Base-by-base conservation (phyloP, 2,329 filamentous ascomycete species). In the Fusarium brevicatenulatum region DNA sequence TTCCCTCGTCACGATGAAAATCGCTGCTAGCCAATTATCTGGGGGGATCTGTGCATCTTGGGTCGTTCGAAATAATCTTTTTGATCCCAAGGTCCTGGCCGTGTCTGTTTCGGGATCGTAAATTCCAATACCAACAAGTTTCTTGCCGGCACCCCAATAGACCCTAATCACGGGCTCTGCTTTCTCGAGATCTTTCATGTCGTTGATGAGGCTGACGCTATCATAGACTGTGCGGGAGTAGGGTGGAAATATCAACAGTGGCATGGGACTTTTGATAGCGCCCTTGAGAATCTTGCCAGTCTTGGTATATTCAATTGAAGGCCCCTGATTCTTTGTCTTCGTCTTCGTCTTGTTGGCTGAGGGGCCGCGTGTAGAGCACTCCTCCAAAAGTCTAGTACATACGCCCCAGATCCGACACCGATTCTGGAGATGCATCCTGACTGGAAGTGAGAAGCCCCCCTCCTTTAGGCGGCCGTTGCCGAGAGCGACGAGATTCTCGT, bases 51-150 rank as follows among this genome's bases (percentile, higher is more conserved):
- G 21, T 18, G 21, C 46, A n/a, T 49, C 28, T 32, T n/a, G 21
- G 9, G 21, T 49, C 21, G 1, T n/a, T 13, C n/a, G 28, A n/a
- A 49, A 49, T 18, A 9, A 2, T 32, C 0, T 0, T 9, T 32
- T n/a, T 32, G 7, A n/a, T 4, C 46, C 46, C 2, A 49, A 8
- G 46, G 13, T 32, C 19, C 8, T 49, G 21, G 13, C 2, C 21
- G 15, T 49, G 21, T 32, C 11, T 49, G 28, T 49, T 15, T 12
- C 9, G 19, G 28, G 46, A 49, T 49, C 46, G 15, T 49, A 18
- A 12, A 49, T 28, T 12, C 46, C 46, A 30, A 49, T 49, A 32
- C 46, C 46, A 32, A 5, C 46, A n/a, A 49, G 28, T 16, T 11
- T 4, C 28, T n/a, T 49, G 21, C 1, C n/a, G 15, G 15, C 4